Percentiles rank a stretch among this genome's conserved stretches.
These are phyloP conservation scores for Globisporangium emineosum DNA, from an alignment of 352 stramenopile species.

Conservation along the genomic window DNA sequence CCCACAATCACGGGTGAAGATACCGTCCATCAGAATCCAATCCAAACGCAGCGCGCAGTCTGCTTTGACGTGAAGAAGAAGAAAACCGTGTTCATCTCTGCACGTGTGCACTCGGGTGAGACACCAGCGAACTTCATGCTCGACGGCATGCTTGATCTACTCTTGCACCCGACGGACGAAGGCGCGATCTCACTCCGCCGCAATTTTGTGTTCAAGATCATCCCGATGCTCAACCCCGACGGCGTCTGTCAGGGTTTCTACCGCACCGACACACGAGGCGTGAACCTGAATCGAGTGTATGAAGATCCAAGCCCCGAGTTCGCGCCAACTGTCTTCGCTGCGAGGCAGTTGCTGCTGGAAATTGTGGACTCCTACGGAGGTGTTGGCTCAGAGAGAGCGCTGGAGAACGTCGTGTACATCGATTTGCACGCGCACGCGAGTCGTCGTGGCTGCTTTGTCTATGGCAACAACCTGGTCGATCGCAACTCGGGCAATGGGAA, in stretches of 20 bases:
- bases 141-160: constrained; percentile 52
- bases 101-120: constrained; percentile 81
- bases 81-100: constrained; percentile 53
- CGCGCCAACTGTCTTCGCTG: constrained; percentile 69
- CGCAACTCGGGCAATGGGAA: constrained; percentile 3
- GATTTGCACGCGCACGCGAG: constrained; percentile 90
- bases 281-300: constrained; percentile 92
- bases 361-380: constrained; percentile 30
- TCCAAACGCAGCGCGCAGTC: not conserved
- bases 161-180: constrained; percentile 50
- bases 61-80: constrained; percentile 31
- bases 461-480: constrained; percentile 75
- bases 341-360: constrained; percentile 48
- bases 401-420: constrained; percentile 67
- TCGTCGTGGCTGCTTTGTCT: constrained; percentile 90
- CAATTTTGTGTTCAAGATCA: constrained; percentile 77
- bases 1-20: not conserved
- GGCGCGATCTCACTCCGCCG: constrained; percentile 38
- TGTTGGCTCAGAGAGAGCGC: constrained; percentile 14
- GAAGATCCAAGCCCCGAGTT: constrained; percentile 33
- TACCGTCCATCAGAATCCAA: not conserved
- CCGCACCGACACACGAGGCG: constrained; percentile 75
- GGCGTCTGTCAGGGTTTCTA: constrained; percentile 88
- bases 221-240: constrained; percentile 86
- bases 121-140: constrained; percentile 72